Evolutionary conservation across 176 grass and related monocot species (phyloP).

Genomic region (Pontederia paniculata): DNA sequence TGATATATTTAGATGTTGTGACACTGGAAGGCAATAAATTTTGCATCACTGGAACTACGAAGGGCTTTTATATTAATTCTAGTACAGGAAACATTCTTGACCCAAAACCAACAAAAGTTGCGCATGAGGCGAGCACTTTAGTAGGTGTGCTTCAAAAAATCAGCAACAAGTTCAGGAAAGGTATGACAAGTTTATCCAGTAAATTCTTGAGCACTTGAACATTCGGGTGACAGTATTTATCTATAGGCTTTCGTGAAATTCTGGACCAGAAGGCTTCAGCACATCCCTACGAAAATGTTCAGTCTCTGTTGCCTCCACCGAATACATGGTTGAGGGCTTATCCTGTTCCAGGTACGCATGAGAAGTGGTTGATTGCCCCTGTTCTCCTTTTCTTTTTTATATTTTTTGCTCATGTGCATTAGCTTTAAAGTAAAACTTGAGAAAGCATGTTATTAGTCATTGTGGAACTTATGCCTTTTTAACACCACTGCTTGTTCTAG

Average conservation of each 20-base stretch:
- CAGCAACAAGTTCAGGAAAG: constrained; percentile 3
- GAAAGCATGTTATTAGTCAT: no score
- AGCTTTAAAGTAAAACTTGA: no score
- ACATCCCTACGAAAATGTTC: constrained; percentile 92
- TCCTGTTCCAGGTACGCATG: constrained; percentile 47
- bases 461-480: no score
- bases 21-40: constrained; percentile 82
- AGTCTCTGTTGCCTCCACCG: constrained; percentile 57
- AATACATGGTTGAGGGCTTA: constrained; percentile 73
- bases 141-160: constrained; percentile 54
- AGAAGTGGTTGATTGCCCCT: not conserved
- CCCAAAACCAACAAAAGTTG: constrained; percentile 62
- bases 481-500: no score
- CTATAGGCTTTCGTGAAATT: constrained; percentile 74
- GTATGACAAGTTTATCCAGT: not conserved
- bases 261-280: constrained; percentile 70
- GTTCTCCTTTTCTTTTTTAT: no score
- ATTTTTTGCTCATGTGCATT: no score
- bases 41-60: constrained; percentile 89
- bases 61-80: constrained; percentile 79
- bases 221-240: constrained; percentile 12
- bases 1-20: constrained; percentile 83
- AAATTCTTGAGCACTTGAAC: not conserved
- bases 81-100: constrained; percentile 54
- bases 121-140: constrained; percentile 60